Evolutionary conservation across 805 yeast genomes (phyloP).

Genomic region (Sugiyamaella lignohabitans): DNA sequence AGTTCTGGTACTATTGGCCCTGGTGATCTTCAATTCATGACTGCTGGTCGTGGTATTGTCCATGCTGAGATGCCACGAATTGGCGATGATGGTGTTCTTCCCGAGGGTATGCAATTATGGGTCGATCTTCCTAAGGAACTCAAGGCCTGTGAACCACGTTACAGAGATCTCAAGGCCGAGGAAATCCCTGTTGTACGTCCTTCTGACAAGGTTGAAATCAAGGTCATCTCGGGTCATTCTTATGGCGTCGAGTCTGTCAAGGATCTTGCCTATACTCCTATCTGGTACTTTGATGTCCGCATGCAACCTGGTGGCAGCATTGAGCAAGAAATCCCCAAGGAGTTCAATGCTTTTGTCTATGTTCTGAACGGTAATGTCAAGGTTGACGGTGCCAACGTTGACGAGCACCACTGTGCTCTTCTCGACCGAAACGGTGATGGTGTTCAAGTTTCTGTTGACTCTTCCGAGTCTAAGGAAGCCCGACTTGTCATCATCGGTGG

Average conservation of each 20-base stretch:
- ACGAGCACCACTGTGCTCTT: constrained; percentile 49
- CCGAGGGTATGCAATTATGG: constrained; percentile 79
- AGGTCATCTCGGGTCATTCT: constrained; percentile 69
- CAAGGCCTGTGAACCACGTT: constrained; percentile 62
- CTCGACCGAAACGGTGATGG: constrained; percentile 65
- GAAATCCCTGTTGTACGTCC: constrained; percentile 68
- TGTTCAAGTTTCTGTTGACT: constrained; percentile 49
- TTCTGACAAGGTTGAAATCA: constrained; percentile 55
- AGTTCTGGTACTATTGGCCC: constrained; percentile 62
- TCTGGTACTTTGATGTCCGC: constrained; percentile 61
- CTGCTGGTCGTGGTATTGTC: constrained; percentile 81
- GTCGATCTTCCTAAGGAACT: constrained; percentile 65
- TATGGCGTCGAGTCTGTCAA: constrained; percentile 69
- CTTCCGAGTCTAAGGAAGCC: constrained; percentile 37
- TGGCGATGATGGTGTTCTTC: constrained; percentile 35
- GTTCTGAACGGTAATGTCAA: constrained; percentile 53
- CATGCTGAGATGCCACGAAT: constrained; percentile 80
- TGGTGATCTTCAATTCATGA: constrained; percentile 88
- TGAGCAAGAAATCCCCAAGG: constrained; percentile 50
- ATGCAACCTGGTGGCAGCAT: constrained; percentile 61
- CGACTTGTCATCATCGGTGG: constrained; percentile 76
- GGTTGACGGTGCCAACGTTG: constrained; percentile 39
- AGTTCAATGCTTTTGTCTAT: constrained; percentile 66
- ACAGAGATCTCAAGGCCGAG: constrained; percentile 60
- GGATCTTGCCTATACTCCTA: constrained; percentile 77